phyloP scores from a whole-genome alignment of 371 early-diverging fungal species.

The Enterospora canceri region DNA sequence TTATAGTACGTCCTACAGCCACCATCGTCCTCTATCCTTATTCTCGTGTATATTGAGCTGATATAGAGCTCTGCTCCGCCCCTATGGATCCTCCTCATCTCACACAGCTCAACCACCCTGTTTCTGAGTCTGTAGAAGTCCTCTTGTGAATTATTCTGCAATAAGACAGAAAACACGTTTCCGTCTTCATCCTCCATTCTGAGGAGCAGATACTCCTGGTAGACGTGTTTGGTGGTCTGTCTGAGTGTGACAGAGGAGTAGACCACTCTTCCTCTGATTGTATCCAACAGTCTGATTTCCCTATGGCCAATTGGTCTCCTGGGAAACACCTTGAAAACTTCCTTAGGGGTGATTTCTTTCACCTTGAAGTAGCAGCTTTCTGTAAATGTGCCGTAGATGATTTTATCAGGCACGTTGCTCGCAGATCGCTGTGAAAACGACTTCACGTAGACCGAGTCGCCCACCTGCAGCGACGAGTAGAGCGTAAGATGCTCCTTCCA shows the following conservation, averaged over 20 bases:
- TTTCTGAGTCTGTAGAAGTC: constrained; percentile 40
- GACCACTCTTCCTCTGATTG: constrained; percentile 39
- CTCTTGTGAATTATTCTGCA: constrained; percentile 32
- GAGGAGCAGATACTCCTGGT: constrained; percentile 40
- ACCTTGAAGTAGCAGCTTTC: constrained; percentile 37
- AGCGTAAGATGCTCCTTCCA: constrained; percentile 44
- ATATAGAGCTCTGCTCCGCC: constrained; percentile 38
- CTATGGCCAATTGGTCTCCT: not conserved
- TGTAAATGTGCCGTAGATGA: constrained; percentile 42
- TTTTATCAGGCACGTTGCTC: not conserved
- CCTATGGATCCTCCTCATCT: constrained; percentile 33
- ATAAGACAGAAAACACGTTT: constrained; percentile 30
- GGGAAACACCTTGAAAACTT: constrained; percentile 6
- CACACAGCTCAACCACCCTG: constrained; percentile 26
- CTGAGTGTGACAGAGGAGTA: constrained; percentile 43
- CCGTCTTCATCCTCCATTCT: constrained; percentile 23
- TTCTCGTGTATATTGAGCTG: constrained; percentile 53
- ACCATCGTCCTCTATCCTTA: not conserved
- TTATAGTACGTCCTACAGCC: not conserved
- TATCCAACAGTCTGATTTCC: constrained; percentile 24
- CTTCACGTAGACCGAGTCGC: constrained; percentile 30
- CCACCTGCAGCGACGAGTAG: constrained; percentile 43
- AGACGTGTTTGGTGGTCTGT: not conserved
- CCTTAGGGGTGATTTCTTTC: constrained; percentile 21
- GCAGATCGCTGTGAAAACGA: constrained; percentile 39